Conservation (phyloP, 257 asterid genomes). For the Nicotiana sylvestris region DNA sequence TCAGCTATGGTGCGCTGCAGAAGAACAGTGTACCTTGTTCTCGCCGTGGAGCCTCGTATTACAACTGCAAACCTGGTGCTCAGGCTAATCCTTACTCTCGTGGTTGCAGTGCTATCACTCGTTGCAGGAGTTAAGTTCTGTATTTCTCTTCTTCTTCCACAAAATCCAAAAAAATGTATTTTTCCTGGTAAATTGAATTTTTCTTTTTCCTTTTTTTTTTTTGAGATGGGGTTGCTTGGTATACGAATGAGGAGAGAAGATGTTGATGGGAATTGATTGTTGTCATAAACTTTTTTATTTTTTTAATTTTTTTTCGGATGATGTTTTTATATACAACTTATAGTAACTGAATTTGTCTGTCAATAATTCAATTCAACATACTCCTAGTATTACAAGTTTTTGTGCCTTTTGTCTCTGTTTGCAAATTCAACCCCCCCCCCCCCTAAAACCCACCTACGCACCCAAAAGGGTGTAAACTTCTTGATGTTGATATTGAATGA, state of each 20-base stretch:
- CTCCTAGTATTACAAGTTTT: background rate
- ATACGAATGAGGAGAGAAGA: slow-evolving; percentile 18
- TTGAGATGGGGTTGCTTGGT: slow-evolving; percentile 17
- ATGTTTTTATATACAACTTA: slow-evolving; percentile 12
- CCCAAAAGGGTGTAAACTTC: background rate
- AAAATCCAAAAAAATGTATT: background rate
- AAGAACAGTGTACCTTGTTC: slow-evolving; percentile 88
- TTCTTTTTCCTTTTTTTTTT: background rate
- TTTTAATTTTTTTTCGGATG: background rate
- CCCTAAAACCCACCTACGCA: too few relatives aligned
- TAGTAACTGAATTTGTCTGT: slow-evolving; percentile 15
- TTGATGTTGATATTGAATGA: background rate
- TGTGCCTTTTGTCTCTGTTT: background rate
- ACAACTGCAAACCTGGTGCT: slow-evolving; percentile 93
- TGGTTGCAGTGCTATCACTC: slow-evolving; percentile 88
- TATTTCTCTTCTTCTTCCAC: background rate
- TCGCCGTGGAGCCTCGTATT: slow-evolving; percentile 89
- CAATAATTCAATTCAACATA: slow-evolving; percentile 14
- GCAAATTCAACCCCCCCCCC: too few relatives aligned
- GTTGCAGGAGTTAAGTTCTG: slow-evolving; percentile 58
- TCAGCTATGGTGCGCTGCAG: slow-evolving; percentile 95
- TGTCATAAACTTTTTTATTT: background rate
- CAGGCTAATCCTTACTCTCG: slow-evolving; percentile 83
- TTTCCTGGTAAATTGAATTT: slow-evolving; percentile 5
- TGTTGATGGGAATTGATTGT: slow-evolving; percentile 17